Percentiles rank a stretch among this genome's conserved stretches.
phyloP scores from a whole-genome alignment of 768 basidiomycete species.

The Agaricus blazei region DNA sequence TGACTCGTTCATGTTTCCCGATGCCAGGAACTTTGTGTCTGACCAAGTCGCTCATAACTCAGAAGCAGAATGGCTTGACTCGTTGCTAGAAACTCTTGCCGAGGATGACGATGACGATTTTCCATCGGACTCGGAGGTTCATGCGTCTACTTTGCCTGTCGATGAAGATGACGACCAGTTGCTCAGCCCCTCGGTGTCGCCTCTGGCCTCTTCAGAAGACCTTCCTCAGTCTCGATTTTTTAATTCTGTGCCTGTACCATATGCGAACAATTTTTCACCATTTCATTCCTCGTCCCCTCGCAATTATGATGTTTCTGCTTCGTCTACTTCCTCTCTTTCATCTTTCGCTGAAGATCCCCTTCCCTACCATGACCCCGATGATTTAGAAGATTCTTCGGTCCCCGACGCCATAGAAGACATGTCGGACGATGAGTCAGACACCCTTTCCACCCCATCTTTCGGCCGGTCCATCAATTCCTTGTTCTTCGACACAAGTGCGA shows the following conservation, averaged over 20 bases:
- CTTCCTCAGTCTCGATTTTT: conserved; percentile 46
- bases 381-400: conserved; percentile 63
- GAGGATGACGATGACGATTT: conserved; percentile 65
- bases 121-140: conserved; percentile 37
- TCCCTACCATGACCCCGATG: conserved; percentile 58
- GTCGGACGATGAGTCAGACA: conserved; percentile 82
- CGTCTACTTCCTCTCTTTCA: conserved; percentile 40
- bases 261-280: conserved; percentile 25
- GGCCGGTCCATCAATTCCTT: conserved; percentile 54
- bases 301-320: conserved; percentile 44
- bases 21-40: conserved; percentile 53
- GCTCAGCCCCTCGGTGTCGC: conserved; percentile 61
- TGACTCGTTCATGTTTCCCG: conserved; percentile 79
- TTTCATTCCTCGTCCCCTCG: conserved; percentile 25
- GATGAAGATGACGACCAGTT: conserved; percentile 64
- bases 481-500: conserved; percentile 45
- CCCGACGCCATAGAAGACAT: conserved; percentile 82
- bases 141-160: conserved; percentile 39
- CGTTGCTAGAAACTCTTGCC: conserved; percentile 66
- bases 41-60: conserved; percentile 39
- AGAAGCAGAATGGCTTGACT: conserved; percentile 81
- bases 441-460: conserved; percentile 55
- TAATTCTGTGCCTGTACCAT: conserved; percentile 40
- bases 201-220: conserved; percentile 77
- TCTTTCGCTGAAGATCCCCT: conserved; percentile 48